phyloP scores from a whole-genome alignment of 345 rosid genomes.

The Populus pruinosa region DNA sequence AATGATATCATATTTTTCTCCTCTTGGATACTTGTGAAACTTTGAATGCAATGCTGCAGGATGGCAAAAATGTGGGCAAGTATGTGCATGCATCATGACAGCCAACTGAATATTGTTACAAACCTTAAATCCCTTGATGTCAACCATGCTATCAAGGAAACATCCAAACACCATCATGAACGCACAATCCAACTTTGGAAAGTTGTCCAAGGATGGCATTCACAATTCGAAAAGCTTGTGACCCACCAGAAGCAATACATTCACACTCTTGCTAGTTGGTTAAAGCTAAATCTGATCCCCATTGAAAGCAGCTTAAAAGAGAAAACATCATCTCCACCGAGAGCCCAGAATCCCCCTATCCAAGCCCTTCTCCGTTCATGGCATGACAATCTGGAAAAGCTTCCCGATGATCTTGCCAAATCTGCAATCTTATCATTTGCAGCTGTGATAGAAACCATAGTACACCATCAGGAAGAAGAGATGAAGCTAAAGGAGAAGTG shows the following conservation, averaged over 20 bases:
- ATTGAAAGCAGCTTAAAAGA: constrained; percentile 38
- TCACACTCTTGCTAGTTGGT: constrained; percentile 36
- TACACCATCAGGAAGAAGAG: constrained; percentile 78
- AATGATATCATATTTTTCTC: background rate
- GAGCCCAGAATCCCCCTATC: constrained; percentile 68
- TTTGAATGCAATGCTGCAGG: constrained; percentile 35
- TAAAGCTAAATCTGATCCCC: constrained; percentile 32
- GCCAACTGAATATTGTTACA: constrained; percentile 59
- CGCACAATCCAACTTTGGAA: constrained; percentile 61
- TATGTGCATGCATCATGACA: constrained; percentile 64
- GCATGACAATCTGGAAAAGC: constrained; percentile 69
- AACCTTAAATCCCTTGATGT: constrained; percentile 65
- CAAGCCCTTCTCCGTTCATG: constrained; percentile 68
- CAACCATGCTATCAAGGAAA: constrained; percentile 57
- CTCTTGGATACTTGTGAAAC: background rate
- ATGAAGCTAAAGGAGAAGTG: constrained; percentile 78
- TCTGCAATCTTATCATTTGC: constrained; percentile 75
- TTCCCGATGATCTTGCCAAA: constrained; percentile 82
- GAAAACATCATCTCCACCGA: constrained; percentile 63
- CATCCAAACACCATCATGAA: constrained; percentile 69
- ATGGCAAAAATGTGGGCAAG: constrained; percentile 88
- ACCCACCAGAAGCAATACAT: constrained; percentile 75
- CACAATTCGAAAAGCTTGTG: constrained; percentile 65
- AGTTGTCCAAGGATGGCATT: constrained; percentile 68
- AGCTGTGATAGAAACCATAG: constrained; percentile 64